phyloP scores from a whole-genome alignment of 345 rosid species.

The Populus davidiana region DNA sequence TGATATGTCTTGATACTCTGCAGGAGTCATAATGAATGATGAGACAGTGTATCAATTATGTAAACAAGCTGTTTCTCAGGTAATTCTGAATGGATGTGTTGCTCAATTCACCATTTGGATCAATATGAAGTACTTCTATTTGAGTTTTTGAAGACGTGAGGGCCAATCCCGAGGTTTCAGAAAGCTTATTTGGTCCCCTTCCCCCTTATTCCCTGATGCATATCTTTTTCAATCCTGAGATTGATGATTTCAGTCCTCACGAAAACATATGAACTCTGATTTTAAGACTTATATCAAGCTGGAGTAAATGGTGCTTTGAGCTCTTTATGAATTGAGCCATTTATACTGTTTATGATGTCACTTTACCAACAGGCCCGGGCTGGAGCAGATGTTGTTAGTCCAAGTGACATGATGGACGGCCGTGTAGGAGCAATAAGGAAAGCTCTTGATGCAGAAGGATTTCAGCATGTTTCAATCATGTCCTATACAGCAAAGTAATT shows the following conservation, averaged over 20 bases:
- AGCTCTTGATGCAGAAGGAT: constrained; percentile 94
- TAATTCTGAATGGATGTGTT: constrained; percentile 16
- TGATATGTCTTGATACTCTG: constrained; percentile 18
- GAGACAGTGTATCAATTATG: constrained; percentile 90
- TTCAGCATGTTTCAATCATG: constrained; percentile 90
- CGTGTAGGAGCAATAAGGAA: constrained; percentile 81
- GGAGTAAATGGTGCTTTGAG: constrained; percentile 2
- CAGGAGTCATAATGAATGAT: constrained; percentile 89
- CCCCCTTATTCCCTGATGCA: background rate
- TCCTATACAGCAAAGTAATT: constrained; percentile 93
- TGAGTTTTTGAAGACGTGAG: background rate
- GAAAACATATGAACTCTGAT: background rate
- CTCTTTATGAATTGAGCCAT: background rate
- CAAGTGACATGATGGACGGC: constrained; percentile 99
- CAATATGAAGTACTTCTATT: background rate
- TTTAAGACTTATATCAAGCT: background rate
- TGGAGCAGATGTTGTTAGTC: constrained; percentile 95
- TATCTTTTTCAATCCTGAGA: background rate
- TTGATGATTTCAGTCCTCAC: background rate
- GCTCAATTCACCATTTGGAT: background rate
- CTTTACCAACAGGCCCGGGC: constrained; percentile 56
- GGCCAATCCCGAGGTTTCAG: background rate
- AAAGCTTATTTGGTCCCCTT: background rate
- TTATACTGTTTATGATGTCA: constrained; percentile 13
- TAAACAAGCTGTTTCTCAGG: constrained; percentile 93